Conservation (phyloP, 495 filamentous ascomycete species). For the Podospora conica region DNA sequence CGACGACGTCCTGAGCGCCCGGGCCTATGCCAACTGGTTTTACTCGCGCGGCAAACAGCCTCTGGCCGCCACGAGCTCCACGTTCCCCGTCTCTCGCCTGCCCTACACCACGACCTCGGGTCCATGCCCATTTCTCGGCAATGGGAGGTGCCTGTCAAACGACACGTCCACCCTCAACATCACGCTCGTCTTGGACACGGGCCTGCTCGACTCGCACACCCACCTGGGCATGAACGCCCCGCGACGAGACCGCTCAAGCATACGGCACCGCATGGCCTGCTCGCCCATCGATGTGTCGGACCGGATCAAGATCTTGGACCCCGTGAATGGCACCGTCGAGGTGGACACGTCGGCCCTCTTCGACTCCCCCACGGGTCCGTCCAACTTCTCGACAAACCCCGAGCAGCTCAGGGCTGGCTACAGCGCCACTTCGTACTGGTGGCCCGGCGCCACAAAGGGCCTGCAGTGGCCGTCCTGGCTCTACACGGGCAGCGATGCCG, state of each 20-base stretch:
- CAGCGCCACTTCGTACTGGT: conserved; percentile 2
- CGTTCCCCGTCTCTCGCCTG: conserved; percentile 5
- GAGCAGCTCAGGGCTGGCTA: conserved; percentile 1
- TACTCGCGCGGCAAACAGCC: conserved; percentile 8
- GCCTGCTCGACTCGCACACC: conserved; percentile 5
- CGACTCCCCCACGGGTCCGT: not conserved
- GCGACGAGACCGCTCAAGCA: conserved; percentile 1
- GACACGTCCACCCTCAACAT: not conserved
- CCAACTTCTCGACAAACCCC: not conserved
- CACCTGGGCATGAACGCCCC: conserved; percentile 11
- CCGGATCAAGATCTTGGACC: not conserved
- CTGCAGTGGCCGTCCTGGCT: conserved; percentile 1
- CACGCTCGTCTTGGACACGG: conserved; percentile 1
- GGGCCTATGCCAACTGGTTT: conserved; percentile 8
- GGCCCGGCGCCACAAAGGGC: not conserved
- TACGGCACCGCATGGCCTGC: conserved; percentile 7
- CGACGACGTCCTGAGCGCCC: conserved; percentile 2
- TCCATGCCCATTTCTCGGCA: conserved; percentile 4
- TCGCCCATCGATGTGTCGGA: conserved; percentile 6
- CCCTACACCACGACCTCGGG: not conserved
- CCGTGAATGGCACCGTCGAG: not conserved
- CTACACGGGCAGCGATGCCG: not conserved
- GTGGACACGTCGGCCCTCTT: not conserved
- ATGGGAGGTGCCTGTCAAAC: conserved; percentile 5
- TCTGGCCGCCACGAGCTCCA: conserved; percentile 8